These are phyloP conservation scores for Raffaelea albimanens DNA, from an alignment of 2,329 filamentous ascomycete genomes.

Conservation along the genomic window DNA sequence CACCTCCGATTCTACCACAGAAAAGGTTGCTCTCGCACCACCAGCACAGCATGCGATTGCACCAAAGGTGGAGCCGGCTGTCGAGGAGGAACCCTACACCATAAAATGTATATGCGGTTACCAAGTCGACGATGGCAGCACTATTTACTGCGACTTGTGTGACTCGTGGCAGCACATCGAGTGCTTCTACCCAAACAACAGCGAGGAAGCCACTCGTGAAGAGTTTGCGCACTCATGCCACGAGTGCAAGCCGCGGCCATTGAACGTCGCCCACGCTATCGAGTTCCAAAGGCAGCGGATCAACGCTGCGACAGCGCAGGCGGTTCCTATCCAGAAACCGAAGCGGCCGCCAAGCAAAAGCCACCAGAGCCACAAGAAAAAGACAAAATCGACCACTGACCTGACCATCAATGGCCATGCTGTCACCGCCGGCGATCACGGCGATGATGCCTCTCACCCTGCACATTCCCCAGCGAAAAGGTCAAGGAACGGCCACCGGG, in stretches of 20 bases:
- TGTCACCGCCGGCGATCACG: constrained; percentile 44
- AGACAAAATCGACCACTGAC: constrained; percentile 58
- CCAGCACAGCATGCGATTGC: constrained; percentile 29
- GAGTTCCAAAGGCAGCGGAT: constrained; percentile 60
- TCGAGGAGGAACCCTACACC: constrained; percentile 77
- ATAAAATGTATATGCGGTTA: constrained; percentile 98
- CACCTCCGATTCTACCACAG: not conserved
- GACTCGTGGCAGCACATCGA: constrained; percentile 98
- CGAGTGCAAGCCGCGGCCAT: constrained; percentile 70
- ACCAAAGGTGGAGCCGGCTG: constrained; percentile 39
- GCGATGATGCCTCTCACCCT: constrained; percentile 26
- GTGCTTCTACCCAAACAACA: constrained; percentile 78
- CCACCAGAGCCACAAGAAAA: constrained; percentile 62
- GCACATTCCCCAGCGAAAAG: constrained; percentile 45
- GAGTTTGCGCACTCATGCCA: constrained; percentile 76
- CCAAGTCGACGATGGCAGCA: constrained; percentile 91
- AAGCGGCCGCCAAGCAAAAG: constrained; percentile 72
- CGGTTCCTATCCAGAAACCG: constrained; percentile 56
- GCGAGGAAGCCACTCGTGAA: constrained; percentile 60
- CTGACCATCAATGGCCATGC: constrained; percentile 58
- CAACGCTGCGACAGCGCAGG: constrained; percentile 30
- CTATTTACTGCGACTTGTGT: constrained; percentile 91
- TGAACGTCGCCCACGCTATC: constrained; percentile 67
- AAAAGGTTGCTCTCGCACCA: not conserved
- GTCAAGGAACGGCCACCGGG: constrained; percentile 69